Conservation (phyloP, 2,329 filamentous ascomycete genomes). For the Fusarium sacchari region DNA sequence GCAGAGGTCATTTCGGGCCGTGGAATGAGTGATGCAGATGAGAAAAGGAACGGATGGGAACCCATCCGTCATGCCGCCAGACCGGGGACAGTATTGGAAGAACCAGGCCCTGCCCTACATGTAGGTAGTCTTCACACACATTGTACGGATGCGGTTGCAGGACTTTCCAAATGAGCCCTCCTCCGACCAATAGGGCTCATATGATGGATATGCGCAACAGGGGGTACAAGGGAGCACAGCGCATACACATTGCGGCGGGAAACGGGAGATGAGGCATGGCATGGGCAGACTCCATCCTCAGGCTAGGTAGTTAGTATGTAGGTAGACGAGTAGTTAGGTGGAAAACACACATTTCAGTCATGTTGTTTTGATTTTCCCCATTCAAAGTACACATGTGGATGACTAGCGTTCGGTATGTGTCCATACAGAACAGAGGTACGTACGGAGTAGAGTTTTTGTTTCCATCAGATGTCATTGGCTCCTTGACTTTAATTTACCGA, state of each 20-base stretch:
- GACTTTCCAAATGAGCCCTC: conserved; percentile 13
- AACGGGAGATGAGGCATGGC: conserved; percentile 36
- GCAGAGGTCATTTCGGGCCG: conserved; percentile 34
- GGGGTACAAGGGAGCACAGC: conserved; percentile 19
- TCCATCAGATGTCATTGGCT: conserved; percentile 19
- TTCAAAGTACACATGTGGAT: conserved; percentile 1
- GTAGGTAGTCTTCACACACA: conserved; percentile 18
- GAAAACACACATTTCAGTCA: not conserved
- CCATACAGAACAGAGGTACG: conserved; percentile 1
- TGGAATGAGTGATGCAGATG: conserved; percentile 34
- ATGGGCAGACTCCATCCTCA: not conserved
- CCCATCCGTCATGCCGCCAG: conserved; percentile 33
- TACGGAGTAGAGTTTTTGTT: conserved; percentile 23
- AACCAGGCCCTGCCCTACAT: conserved; percentile 21
- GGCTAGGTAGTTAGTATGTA: not conserved
- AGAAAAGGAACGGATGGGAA: conserved; percentile 36
- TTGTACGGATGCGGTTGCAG: conserved; percentile 20
- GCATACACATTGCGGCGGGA: conserved; percentile 25
- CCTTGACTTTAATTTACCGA: conserved; percentile 17
- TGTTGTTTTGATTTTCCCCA: conserved; percentile 3
- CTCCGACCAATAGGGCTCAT: conserved; percentile 15
- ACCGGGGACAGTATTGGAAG: conserved; percentile 10
- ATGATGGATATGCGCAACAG: conserved; percentile 10
- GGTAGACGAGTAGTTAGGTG: not conserved
- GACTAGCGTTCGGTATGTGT: conserved; percentile 11